Percentiles rank a stretch among this genome's conserved stretches.
phyloP scores from a whole-genome alignment of 352 stramenopile genomes.

The Phytophthora rubi region DNA sequence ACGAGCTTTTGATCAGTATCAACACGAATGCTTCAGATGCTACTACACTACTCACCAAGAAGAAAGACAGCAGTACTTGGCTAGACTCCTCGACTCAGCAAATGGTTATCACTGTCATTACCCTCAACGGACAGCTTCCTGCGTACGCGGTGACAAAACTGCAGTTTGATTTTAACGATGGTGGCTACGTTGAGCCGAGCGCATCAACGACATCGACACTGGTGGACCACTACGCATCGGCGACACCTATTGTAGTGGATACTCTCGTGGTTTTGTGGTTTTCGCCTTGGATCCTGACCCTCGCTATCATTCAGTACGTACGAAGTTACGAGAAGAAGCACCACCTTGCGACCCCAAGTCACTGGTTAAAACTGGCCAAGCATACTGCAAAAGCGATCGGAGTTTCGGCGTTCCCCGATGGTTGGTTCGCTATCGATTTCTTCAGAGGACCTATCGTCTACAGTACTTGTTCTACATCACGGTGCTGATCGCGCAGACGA shows the following conservation, averaged over 20 bases:
- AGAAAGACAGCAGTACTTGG: conserved; percentile 41
- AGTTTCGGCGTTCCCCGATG: conserved; percentile 45
- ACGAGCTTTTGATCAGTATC: conserved; percentile 41
- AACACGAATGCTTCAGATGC: conserved; percentile 37
- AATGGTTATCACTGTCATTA: conserved; percentile 50
- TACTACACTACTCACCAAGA: conserved; percentile 18
- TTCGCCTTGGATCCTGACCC: conserved; percentile 31
- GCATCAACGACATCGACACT: conserved; percentile 34
- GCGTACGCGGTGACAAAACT: conserved; percentile 46
- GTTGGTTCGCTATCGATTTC: conserved; percentile 44
- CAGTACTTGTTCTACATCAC: conserved; percentile 47
- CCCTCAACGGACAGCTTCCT: conserved; percentile 53
- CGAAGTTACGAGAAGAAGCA: conserved; percentile 22
- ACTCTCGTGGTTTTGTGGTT: conserved; percentile 31
- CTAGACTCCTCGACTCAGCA: conserved; percentile 40
- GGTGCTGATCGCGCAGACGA: conserved; percentile 45
- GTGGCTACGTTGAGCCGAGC: conserved; percentile 41
- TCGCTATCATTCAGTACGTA: conserved; percentile 21
- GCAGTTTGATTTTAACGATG: conserved; percentile 43
- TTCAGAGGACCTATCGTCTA: conserved; percentile 25
- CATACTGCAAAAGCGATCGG: conserved; percentile 25
- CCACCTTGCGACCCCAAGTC: background rate
- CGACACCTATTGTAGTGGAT: conserved; percentile 25
- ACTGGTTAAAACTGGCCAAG: conserved; percentile 29
- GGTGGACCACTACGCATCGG: conserved; percentile 29